Evolutionary conservation across 1,284 basidiomycete genomes (phyloP), one percentile per base, ranked within the genome.

Genomic region (Pyrrhoderma lamaoense): DNA sequence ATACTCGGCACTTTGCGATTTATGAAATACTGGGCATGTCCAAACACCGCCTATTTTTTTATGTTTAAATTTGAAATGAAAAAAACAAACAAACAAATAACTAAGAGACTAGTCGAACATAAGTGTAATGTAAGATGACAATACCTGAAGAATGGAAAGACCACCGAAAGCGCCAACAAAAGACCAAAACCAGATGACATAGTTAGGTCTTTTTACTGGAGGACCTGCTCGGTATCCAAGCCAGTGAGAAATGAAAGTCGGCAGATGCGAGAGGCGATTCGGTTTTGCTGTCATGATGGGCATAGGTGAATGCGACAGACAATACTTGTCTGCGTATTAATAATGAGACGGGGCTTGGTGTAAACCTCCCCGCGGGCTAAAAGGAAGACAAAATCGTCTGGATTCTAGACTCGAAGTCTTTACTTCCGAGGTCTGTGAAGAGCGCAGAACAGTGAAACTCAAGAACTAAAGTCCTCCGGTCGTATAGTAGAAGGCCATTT

Each of bases 111-210:
- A n/a, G n/a, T n/a, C n/a, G n/a, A n/a, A 42, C 9, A 2, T 7
- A 14, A 18, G 23, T 2, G 39, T 9, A 42, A 18, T 18, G 39
- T 2, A 16, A n/a, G n/a, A n/a, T n/a, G n/a, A n/a, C n/a, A n/a
- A n/a, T 18, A 51, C 74, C 59, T 82, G 76, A 42, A 84, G 68
- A 22, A 79, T 62, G 0, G 77, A 69, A 48, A 84, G 73, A 1
- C 76, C 74, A 49, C 72, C 71, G 58, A 83, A 80, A 0, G 79
- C 69, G 18, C 74, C 80, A 22, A 82, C 61, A 57, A 75, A 71
- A 0, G 68, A 68, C 62, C 71, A 71, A 14, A 71, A 42, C 66
- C 67, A 70, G 27, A 78, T 49, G 64, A 75, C 69, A 54, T 74
- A 70, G 44, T 71, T 62, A 1, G 68, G 63, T 1, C 50, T 53